These are phyloP conservation scores for Penicillium nordicum DNA, from an alignment of 2,329 filamentous ascomycete genomes.

Conservation along the genomic window DNA sequence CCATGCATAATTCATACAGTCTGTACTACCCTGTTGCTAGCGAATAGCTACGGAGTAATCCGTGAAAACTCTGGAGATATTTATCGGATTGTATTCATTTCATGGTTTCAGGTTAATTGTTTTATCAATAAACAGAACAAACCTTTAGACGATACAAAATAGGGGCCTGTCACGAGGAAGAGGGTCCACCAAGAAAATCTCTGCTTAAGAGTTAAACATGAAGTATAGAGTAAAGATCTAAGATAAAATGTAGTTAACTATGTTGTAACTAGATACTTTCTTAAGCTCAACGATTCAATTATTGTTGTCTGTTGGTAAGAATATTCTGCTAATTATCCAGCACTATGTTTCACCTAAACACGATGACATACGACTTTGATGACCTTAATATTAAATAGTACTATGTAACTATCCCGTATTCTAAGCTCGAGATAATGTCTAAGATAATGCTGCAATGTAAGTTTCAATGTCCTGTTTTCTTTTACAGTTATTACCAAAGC, in stretches of 20 bases:
- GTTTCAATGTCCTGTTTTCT: not conserved
- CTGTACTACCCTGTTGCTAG: not conserved
- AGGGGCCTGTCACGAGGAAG: not conserved
- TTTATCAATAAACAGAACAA: not conserved
- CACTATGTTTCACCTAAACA: not conserved
- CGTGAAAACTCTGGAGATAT: not conserved
- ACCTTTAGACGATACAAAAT: not conserved
- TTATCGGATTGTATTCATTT: not conserved
- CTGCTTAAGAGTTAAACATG: not conserved
- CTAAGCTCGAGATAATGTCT: not conserved
- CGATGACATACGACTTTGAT: not conserved
- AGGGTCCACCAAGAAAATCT: not conserved
- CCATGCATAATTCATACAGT: not conserved
- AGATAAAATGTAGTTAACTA: too few relatives aligned
- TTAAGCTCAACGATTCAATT: not conserved
- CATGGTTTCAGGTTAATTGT: constrained; percentile 1
- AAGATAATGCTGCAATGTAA: not conserved
- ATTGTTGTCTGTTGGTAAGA: not conserved
- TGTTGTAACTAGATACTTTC: not conserved
- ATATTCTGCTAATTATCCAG: not conserved
- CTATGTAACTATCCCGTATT: not conserved
- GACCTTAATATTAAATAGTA: not conserved
- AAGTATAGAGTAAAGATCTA: not conserved
- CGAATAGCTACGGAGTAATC: not conserved
- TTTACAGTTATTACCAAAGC: too few relatives aligned